A percentile compares a stretch with the other conserved stretches of the same genome.
Evolutionary conservation across 179 eudicot genomes (phyloP).

Genomic region (Heliamphora pulchella): DNA sequence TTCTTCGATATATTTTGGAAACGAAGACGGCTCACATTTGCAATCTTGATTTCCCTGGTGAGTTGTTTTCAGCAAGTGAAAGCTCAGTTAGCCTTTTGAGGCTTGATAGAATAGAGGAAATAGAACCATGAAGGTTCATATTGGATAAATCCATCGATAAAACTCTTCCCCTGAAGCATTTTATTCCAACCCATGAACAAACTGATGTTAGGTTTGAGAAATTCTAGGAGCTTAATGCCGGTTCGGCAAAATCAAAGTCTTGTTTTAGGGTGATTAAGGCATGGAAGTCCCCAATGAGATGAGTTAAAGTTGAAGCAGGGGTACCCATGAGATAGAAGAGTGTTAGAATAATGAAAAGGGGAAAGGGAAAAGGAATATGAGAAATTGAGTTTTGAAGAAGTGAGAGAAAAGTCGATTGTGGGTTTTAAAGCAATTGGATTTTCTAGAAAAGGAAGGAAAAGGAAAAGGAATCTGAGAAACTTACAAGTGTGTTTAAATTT

Average conservation of each 20-base stretch:
- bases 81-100: constrained; percentile 50
- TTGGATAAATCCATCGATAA: constrained; percentile 59
- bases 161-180: constrained; percentile 55
- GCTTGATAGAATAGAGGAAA: constrained; percentile 43
- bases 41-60: constrained; percentile 46
- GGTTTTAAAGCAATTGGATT: constrained; percentile 29
- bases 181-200: constrained; percentile 73
- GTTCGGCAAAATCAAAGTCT: constrained; percentile 35
- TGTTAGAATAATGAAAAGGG: constrained; percentile 30
- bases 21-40: constrained; percentile 34
- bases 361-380: no score
- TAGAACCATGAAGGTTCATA: constrained; percentile 53
- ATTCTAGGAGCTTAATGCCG: constrained; percentile 41
- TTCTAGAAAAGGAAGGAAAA: constrained; percentile 37
- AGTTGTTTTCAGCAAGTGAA: constrained; percentile 72
- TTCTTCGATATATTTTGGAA: constrained; percentile 69
- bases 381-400: constrained; percentile 22
- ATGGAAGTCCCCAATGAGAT: constrained; percentile 43
- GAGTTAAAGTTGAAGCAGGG: constrained; percentile 29
- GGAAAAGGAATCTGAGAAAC: constrained; percentile 53
- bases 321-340: constrained; percentile 36
- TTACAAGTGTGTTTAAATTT: constrained; percentile 32
- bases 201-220: constrained; percentile 50
- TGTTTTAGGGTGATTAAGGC: constrained; percentile 54
- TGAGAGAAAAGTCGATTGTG: constrained; percentile 16